Base-by-base conservation (phyloP, 2,329 filamentous ascomycete species). In the Aspergillus aculeatus region DNA sequence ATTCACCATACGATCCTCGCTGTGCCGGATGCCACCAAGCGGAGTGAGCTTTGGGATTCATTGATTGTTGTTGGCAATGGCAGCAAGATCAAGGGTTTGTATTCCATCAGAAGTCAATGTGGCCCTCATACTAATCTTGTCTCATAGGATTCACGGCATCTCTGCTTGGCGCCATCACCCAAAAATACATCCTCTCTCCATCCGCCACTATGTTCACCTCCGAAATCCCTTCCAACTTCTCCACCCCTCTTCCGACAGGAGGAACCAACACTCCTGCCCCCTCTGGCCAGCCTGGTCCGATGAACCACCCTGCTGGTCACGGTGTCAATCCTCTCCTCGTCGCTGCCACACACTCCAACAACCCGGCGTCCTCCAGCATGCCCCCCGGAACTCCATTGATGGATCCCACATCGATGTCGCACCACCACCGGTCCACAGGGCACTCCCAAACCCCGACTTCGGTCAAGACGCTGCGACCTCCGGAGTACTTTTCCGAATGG, bases 141-240 rank as follows among this genome's bases (percentile, higher is more conserved):
- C 21, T 47, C 11, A 41, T 68, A 80, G 92, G 95, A 5, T 94
- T 99, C 74, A 93, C 90, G 66, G 92, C 97, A 69, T 91, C 94
- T 66, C 87, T 99, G 51, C 75, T 98, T 41, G 84, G 89, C 68
- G 92, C 88, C 0, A 84, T 99, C 38, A 85, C 85, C 41, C 84
- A 88, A 52, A 92, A 93, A 65, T 95, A 96, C 75, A 84, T 97
- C 56, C 88, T 99, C 66, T 96, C 93, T 2, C 95, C 95, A 29
- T 94, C 92, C 1, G 92, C 92, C 54, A 97, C 93, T 47, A 98
- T 98, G 70, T 98, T 98, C 82, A 96, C 93, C 38, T 96, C 92
- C 23, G 95, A 99, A 76, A 87, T 98, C 41, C 95, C 95, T 7
- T 97, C 92, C 9, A 94, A 95, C 77, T 86, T 97, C 72, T 92